Evolutionary conservation across 148 eudicot genomes (phyloP), one percentile per base, ranked within the genome.

Genomic region (Tetragonia tetragonoides): DNA sequence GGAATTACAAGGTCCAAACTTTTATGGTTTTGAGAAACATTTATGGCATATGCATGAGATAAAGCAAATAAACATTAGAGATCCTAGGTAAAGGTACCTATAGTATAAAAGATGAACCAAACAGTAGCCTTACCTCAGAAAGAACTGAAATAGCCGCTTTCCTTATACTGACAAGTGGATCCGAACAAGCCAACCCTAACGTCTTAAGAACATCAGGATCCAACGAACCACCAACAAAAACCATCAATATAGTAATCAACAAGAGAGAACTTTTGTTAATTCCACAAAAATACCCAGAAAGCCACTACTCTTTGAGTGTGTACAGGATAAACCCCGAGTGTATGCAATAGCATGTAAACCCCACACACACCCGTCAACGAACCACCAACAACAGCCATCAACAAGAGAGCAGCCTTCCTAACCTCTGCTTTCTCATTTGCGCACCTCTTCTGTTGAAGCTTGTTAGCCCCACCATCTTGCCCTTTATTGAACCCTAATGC

Each of bases 361-460:
- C 34, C 34, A 28, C 34, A 28, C 34, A 28, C 34, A 28, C 34
- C 34, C 0, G 34, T 28, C 34, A 28, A 28, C 34, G 1, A 28
- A 56, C 89, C 91, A 38, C 86, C 91, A 37, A 85, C 86, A 80
- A 92, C 89, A 62, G 88, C 79, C 60, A 86, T 83, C 82, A 93
- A 75, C 74, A 89, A 77, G 72, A 95, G 97, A 68, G 97, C 88
- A 76, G 97, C 94, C 84, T 90, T 93, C 65, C 99, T 85, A 71
- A 95, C 99, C 63, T 92, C 97, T 40, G 99, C 97, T 80, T 95
- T 95, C 84, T 95, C 97, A 85, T 95, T 97, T 68, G 75, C 74
- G 81, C 97, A 95, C 70, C 97, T 86, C 83, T 81, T 86, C 81
- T 85, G 88, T 60, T 93, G 73, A 61, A 95, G 84, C 21, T 84